phyloP scores from a whole-genome alignment of 768 basidiomycete species.

The Leccinum barrowsii region DNA sequence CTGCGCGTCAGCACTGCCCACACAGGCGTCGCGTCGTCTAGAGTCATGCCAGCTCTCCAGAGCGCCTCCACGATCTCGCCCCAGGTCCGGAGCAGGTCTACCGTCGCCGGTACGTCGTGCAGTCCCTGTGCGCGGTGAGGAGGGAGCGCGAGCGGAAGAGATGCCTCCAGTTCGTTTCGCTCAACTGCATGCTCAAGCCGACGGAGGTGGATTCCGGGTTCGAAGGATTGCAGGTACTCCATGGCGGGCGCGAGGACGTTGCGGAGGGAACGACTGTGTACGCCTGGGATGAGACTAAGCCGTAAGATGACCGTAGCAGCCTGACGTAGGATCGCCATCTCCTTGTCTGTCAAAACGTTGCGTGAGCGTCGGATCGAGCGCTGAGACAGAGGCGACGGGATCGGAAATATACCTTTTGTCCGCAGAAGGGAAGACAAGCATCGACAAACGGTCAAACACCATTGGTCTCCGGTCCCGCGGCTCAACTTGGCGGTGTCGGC shows the following conservation, averaged over 20 bases:
- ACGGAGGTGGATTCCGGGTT: slow-evolving; percentile 15
- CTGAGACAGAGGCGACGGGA: background rate
- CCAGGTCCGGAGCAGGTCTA: background rate
- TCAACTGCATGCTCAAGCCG: background rate
- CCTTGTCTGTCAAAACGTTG: slow-evolving; percentile 12
- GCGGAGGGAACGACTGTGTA: slow-evolving; percentile 24
- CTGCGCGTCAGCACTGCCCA: background rate
- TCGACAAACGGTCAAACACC: slow-evolving; percentile 53
- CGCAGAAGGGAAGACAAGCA: slow-evolving; percentile 37
- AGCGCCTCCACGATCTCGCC: background rate
- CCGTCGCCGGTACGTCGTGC: background rate
- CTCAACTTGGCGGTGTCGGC: slow-evolving; percentile 51
- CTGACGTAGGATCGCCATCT: slow-evolving; percentile 18
- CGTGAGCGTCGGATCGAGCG: background rate
- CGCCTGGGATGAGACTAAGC: slow-evolving; percentile 33
- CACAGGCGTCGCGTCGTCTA: background rate
- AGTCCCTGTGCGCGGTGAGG: background rate
- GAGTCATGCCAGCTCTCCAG: background rate
- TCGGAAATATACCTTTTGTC: slow-evolving; percentile 10
- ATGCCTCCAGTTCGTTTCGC: background rate
- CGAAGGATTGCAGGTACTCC: slow-evolving; percentile 28
- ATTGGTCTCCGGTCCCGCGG: slow-evolving; percentile 52
- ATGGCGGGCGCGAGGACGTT: slow-evolving; percentile 31
- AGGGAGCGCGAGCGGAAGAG: slow-evolving; percentile 13
- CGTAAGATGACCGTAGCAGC: slow-evolving; percentile 34